Base-by-base conservation (phyloP, 768 basidiomycete genomes). In the Mycena filopes region DNA sequence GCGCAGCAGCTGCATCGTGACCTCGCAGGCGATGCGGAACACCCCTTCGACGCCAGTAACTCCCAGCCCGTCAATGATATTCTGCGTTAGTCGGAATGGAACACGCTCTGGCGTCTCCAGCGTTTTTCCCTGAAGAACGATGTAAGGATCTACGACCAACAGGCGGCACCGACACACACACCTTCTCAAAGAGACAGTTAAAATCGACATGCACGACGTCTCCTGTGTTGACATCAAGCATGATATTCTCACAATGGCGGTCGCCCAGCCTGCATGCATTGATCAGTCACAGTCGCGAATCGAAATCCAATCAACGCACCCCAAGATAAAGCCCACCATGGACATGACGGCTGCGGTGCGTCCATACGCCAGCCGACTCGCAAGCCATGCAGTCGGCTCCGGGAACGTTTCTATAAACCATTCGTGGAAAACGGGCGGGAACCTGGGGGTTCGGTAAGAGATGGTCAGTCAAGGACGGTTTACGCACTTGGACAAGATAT, bases 401-500 rank as follows among this genome's bases (percentile, higher is more conserved):
- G 98, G 96, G 79, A 99, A 99, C 0, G 92, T 96, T 74, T 95
- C 93, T 36, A 97, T 78, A 76, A 99, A 99, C 98, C 98, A 99
- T 69, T 98, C 94, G 69, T 97, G 94, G 74, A 99, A 95, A 15
- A 99, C 89, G 0, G 96, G 92, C 0, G 89, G 90, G 70, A 83
- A 92, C 28, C 92, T 95, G 63, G n/a, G 28, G 16, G 4, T 28
- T 49, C 41, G 21, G 25, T 45, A 33, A 29, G 28, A 41, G 25
- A 53, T 16, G 41, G 26, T 26, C 1, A 21, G 26, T 26, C 10
- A 26, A n/a, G 21, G 46, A 23, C 1, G 16, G 54, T 42, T 4
- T 23, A 76, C 87, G 63, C 72, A 92, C 93, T 76, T 48, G 1
- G 86, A 78, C 4, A 95, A 76, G 36, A 96, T 76, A 58, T 88